Base-by-base conservation (phyloP, 176 grass and related monocot species). In the Carex parvula region DNA sequence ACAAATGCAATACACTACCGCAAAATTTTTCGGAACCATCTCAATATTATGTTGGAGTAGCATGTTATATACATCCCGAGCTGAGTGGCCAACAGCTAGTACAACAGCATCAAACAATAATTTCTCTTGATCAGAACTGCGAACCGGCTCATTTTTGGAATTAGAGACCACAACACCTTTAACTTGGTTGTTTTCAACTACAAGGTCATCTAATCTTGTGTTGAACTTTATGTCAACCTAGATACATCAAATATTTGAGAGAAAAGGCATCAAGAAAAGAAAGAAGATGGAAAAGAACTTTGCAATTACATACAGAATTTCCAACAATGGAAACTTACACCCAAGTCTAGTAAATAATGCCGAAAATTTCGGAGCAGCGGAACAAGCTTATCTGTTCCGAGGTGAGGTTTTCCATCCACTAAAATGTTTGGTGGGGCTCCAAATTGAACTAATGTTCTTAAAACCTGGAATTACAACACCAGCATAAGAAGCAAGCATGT, bases 371-470 rank as follows among this genome's bases (percentile, higher is more conserved):
- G 88, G 44, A 98, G 66, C 69, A 98, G 50, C 44, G 92, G 92
- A 88, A 98, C 85, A 88, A 98, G 89, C 84, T 87, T 92, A 93
- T 98, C 92, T 3, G 95, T 98, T 83, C 95, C 95, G 26, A 98
- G 89, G 77, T 98, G 95, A 89, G 95, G 95, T 78, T 93, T 98
- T 72, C 95, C 95, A 67, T 98, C 88, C 80, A 98, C 76, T 84
- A 98, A 79, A 83, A 98, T 98, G 58, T 89, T 95, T 88, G 84
- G 48, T 71, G 95, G 91, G 58, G 89, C 95, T 89, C 95, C 95
- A 83, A 98, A 98, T 60, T 93, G 90, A 79, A 98, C 95, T 71
- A 98, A 89, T 73, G 92, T 93, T 81, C 87, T 93, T 87, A 98
- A 64, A 83, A 98, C 92, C 95, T 98, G 90, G 65, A 88, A 87